phyloP scores from a whole-genome alignment of 2,329 filamentous ascomycete species.

The Blumeria graminis region DNA sequence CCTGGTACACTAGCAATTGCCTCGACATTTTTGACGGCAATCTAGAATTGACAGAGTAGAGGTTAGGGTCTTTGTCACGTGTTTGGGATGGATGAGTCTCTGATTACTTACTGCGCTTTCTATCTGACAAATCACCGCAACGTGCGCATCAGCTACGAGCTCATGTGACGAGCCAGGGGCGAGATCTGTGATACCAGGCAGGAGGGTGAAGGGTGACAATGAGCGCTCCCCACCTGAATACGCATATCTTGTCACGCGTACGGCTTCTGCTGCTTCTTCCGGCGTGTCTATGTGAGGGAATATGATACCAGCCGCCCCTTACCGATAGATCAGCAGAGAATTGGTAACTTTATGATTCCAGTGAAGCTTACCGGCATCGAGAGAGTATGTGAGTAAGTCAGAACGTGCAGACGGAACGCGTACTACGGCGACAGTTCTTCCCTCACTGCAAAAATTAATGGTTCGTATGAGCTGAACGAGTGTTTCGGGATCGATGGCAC shows the following conservation, averaged over 20 bases:
- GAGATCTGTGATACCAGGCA: neutral
- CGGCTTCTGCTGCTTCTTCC: neutral
- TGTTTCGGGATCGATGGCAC: neutral
- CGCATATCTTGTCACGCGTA: neutral
- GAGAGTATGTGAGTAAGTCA: neutral
- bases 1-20: neutral
- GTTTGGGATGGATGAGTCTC: neutral
- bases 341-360: too few species aligned
- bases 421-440: neutral
- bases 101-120: neutral
- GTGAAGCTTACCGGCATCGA: neutral
- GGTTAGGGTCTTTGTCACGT: too few species aligned
- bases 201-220: neutral
- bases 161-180: neutral
- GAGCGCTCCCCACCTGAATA: neutral
- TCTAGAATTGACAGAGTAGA: neutral
- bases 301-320: slow-evolving; percentile 1
- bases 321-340: too few species aligned
- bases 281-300: neutral
- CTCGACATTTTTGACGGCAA: neutral
- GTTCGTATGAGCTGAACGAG: neutral
- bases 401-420: neutral
- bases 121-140: slow-evolving; percentile 1
- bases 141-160: neutral
- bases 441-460: neutral